These are phyloP conservation scores for Amanita exitialis DNA, from an alignment of 768 basidiomycete species.

Conservation along the genomic window DNA sequence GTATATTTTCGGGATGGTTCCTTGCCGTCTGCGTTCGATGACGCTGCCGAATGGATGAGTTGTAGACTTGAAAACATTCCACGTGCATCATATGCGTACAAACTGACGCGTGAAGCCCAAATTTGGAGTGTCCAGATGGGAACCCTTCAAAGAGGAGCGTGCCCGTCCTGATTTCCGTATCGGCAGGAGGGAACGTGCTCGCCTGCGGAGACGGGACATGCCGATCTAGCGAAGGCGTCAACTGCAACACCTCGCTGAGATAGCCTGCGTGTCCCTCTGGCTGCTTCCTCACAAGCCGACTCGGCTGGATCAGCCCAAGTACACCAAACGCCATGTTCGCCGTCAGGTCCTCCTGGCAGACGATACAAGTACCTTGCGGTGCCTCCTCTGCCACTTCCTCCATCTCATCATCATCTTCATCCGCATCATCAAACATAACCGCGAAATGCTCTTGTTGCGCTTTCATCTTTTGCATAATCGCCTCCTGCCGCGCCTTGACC, in stretches of 20 bases:
- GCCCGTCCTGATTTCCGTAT: conserved; percentile 34
- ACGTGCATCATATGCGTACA: conserved; percentile 98
- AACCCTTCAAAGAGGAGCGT: conserved; percentile 57
- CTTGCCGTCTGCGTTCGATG: conserved; percentile 83
- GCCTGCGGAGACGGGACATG: conserved; percentile 10
- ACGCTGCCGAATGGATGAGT: conserved; percentile 73
- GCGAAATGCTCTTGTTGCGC: conserved; percentile 85
- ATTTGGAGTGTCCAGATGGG: conserved; percentile 60
- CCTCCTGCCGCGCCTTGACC: conserved; percentile 84
- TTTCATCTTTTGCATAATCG: conserved; percentile 94
- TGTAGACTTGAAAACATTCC: conserved; percentile 89
- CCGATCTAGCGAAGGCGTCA: conserved; percentile 60
- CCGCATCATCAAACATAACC: conserved; percentile 66
- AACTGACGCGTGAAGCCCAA: conserved; percentile 79
- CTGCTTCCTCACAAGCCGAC: conserved; percentile 70
- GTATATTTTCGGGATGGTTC: conserved; percentile 92
- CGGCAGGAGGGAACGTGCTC: conserved; percentile 41
- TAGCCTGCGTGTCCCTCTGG: conserved; percentile 56
- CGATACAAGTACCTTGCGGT: conserved; percentile 90
- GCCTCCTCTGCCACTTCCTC: conserved; percentile 36
- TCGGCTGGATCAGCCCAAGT: conserved; percentile 82
- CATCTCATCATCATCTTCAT: conserved; percentile 57
- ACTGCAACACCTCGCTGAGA: conserved; percentile 64
- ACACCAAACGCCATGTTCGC: conserved; percentile 67
- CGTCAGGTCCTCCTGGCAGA: conserved; percentile 92